Evolutionary conservation across 139 green algal species (phyloP), one percentile per base, ranked within the genome.

Genomic region (Limnomonas spitsbergensis): DNA sequence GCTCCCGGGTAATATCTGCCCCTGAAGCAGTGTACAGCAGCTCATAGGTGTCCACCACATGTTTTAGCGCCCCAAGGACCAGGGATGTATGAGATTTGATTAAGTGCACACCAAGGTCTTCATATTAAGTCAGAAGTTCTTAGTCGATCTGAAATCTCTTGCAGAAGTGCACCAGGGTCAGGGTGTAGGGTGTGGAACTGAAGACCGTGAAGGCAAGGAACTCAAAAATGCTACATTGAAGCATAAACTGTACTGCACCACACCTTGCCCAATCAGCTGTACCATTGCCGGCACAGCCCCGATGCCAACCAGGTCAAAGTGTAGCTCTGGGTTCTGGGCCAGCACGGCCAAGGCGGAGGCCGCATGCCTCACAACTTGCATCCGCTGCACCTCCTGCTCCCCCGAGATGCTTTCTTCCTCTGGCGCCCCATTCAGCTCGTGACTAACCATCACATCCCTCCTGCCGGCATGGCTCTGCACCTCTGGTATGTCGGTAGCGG

Each of bases 301-400:
- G 14, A 36, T 26, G 3, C 68, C 56, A 7, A 88, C 83, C 66
- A 88, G 52, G 35, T 76, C 39, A 42, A 88, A 88, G 53, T 88
- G 79, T n/a, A 78, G 78, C 67, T 88, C 80, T 20, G 77, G 76
- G 69, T 88, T 88, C 54, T 88, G 83, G 6, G 66, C 36, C 36
- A 88, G 66, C 66, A 85, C 77, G 38, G 74, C 75, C 29, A 79
- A 31, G 4, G 84, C 67, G 26, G 47, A 72, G 36, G 37, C 74
- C 0, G 80, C 76, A 69, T 85, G 79, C 73, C 84, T 76, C 3
- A 79, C 39, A 24, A 83, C 73, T 37, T 37, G 39, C 20, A 34
- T 20, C 24, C 32, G 3, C 24, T 6, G 54, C 7, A 54, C 6
- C 42, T 54, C 42, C 7, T 54, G 7, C 42, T 54, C 42, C 7